phyloP scores from a whole-genome alignment of 2,329 filamentous ascomycete genomes.

The Incumbomyces lentus region DNA sequence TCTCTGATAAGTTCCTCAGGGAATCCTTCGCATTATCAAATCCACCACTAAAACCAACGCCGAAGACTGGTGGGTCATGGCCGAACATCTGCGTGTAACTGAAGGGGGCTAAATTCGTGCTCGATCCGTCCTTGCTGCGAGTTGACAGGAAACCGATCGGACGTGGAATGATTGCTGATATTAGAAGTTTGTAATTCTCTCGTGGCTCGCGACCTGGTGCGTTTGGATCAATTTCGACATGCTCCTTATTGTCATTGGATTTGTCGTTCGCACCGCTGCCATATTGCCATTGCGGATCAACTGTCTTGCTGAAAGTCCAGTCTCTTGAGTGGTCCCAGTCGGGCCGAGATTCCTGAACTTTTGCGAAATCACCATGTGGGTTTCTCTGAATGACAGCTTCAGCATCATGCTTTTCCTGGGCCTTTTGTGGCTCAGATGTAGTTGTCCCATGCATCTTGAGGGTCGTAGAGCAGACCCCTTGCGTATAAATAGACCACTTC shows the following conservation, averaged over 20 bases:
- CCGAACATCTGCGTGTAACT: slow-evolving; percentile 75
- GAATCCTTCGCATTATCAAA: slow-evolving; percentile 63
- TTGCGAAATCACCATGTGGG: slow-evolving; percentile 28
- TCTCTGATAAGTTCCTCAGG: slow-evolving; percentile 61
- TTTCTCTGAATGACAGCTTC: slow-evolving; percentile 29
- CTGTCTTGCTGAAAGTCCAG: slow-evolving; percentile 30
- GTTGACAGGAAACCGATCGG: slow-evolving; percentile 62
- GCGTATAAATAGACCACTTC: too few species aligned
- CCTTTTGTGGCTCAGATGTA: slow-evolving; percentile 10
- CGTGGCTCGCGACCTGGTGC: slow-evolving; percentile 53
- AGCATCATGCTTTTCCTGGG: slow-evolving; percentile 27
- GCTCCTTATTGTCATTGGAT: slow-evolving; percentile 42
- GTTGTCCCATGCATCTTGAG: background rate
- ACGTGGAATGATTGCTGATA: slow-evolving; percentile 70
- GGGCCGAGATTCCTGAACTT: slow-evolving; percentile 33
- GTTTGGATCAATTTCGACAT: slow-evolving; percentile 65
- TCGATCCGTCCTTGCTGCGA: slow-evolving; percentile 48
- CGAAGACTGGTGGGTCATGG: slow-evolving; percentile 80
- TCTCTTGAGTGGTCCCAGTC: slow-evolving; percentile 29
- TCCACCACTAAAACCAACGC: slow-evolving; percentile 50
- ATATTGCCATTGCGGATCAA: slow-evolving; percentile 32
- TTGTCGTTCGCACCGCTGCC: slow-evolving; percentile 34
- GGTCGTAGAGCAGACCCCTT: background rate
- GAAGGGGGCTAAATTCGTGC: slow-evolving; percentile 74
- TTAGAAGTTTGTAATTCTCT: slow-evolving; percentile 87